Conservation (phyloP, 495 filamentous ascomycete species). For the Darksidea phi region DNA sequence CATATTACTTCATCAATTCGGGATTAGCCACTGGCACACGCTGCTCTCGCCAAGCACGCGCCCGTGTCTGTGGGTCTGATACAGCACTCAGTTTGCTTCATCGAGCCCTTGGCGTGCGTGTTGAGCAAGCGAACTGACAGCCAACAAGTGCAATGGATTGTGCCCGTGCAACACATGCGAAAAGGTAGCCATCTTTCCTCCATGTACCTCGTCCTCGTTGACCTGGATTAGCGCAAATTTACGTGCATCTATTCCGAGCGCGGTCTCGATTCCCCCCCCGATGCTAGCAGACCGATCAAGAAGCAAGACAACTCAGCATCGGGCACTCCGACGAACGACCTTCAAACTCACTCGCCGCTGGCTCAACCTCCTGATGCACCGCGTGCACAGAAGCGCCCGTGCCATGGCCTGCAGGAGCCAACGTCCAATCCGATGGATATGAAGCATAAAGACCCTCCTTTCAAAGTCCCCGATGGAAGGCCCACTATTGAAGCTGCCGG, state of each 20-base stretch:
- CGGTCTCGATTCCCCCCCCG: constrained; percentile 26
- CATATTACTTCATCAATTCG: constrained; percentile 17
- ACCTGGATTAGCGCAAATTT: constrained; percentile 30
- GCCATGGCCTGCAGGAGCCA: constrained; percentile 3
- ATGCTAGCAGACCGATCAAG: constrained; percentile 17
- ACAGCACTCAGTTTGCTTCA: no score
- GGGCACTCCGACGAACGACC: constrained; percentile 19
- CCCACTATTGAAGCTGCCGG: constrained; percentile 18
- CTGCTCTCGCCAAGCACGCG: no score
- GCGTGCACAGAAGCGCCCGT: background rate
- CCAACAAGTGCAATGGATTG: constrained; percentile 64
- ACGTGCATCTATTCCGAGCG: constrained; percentile 33
- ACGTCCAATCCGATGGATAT: constrained; percentile 5
- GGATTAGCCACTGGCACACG: background rate
- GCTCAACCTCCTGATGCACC: background rate
- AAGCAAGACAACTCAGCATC: constrained; percentile 20
- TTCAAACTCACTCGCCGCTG: constrained; percentile 3
- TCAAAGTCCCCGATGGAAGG: constrained; percentile 10
- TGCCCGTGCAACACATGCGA: constrained; percentile 65
- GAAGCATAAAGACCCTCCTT: constrained; percentile 16
- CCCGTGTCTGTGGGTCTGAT: no score
- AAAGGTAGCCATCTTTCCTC: constrained; percentile 21
- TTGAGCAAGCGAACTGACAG: constrained; percentile 4
- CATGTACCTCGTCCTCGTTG: background rate
- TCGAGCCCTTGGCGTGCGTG: background rate